Conservation (phyloP, 345 rosid species). For the Populus ilicifolia region DNA sequence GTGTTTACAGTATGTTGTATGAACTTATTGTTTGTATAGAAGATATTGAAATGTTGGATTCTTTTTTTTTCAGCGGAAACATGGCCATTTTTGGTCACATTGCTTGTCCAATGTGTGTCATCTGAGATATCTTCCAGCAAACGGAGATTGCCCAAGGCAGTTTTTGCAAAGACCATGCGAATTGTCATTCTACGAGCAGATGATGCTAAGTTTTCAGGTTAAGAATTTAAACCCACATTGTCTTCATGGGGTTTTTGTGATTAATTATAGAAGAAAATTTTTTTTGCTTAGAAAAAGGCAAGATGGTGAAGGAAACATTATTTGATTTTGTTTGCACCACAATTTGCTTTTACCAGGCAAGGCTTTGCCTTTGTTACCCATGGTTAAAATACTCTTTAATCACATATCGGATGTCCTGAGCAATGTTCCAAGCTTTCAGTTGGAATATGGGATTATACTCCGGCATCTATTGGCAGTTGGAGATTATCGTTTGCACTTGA, state of each 20-base stretch:
- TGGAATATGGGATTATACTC: constrained; percentile 76
- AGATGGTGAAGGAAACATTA: not conserved
- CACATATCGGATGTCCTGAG: constrained; percentile 68
- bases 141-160: constrained; percentile 57
- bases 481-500: constrained; percentile 77
- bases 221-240: constrained; percentile 11
- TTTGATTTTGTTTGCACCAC: constrained; percentile 9
- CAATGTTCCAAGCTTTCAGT: constrained; percentile 73
- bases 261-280: too few relatives aligned
- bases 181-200: constrained; percentile 64
- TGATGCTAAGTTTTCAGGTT: constrained; percentile 67
- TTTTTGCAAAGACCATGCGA: constrained; percentile 65
- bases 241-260: not conserved
- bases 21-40: not conserved
- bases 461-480: constrained; percentile 62
- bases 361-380: constrained; percentile 55
- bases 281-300: not conserved
- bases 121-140: constrained; percentile 72
- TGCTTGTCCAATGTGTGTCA: constrained; percentile 67
- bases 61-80: constrained; percentile 69
- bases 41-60: constrained; percentile 12
- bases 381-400: constrained; percentile 58
- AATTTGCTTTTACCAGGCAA: constrained; percentile 44
- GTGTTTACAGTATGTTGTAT: not conserved
- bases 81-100: constrained; percentile 71